A percentile compares a stretch with the other conserved stretches of the same genome.
Conservation (phyloP, 139 green algal species). For the Penium margaritaceum region DNA sequence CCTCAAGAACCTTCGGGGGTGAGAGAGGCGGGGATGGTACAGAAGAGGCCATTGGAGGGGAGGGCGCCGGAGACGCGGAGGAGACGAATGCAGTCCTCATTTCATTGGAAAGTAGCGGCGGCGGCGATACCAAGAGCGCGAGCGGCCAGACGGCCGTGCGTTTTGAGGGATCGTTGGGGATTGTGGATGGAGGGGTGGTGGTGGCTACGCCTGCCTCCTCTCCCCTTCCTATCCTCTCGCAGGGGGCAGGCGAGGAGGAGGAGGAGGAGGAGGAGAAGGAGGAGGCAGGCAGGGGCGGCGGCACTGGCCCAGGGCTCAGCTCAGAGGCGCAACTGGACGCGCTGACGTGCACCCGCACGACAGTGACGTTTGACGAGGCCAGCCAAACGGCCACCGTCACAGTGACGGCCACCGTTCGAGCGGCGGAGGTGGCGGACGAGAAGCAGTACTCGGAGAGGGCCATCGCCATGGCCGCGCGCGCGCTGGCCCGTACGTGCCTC, state of each 20-base stretch:
- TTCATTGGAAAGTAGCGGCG: no score
- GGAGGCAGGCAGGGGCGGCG: no score
- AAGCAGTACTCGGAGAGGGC: conserved; percentile 20
- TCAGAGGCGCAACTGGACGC: conserved; percentile 30
- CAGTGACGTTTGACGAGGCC: conserved; percentile 25
- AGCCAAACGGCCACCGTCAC: conserved; percentile 33
- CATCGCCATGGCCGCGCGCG: conserved; percentile 25
- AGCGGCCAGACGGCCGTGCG: conserved; percentile 38
- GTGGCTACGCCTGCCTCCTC: background rate
- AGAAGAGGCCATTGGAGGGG: no score
- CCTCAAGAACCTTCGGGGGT: background rate
- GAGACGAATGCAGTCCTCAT: conserved; percentile 22
- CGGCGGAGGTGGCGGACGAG: background rate
- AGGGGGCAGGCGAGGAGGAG: background rate
- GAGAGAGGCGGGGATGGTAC: no score
- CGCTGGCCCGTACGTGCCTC: conserved; percentile 32
- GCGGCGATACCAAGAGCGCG: no score
- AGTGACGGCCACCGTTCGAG: conserved; percentile 34
- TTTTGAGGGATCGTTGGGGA: background rate
- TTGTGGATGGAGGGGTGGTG: background rate
- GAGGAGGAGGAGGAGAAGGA: background rate
- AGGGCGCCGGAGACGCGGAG: background rate
- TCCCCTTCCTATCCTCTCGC: background rate
- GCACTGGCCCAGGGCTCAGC: no score
- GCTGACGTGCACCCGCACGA: conserved; percentile 35